Evolutionary conservation across 768 basidiomycete genomes (phyloP).

Genomic region (Kwoniella mangroviensis): DNA sequence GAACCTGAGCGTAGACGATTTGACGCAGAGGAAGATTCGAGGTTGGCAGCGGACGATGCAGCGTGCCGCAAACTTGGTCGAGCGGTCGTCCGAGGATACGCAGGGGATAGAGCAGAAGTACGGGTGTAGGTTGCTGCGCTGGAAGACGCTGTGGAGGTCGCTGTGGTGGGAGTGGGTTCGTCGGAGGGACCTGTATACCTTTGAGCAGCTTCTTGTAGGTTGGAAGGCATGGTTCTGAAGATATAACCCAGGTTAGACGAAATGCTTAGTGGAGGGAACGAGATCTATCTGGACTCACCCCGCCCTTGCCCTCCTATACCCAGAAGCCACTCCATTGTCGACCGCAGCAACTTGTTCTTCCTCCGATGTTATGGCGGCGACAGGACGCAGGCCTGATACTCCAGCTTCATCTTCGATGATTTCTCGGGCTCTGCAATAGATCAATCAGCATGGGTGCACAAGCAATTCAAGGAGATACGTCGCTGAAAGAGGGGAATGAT

Average conservation of each 20-base stretch:
- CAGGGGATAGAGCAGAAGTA: slow-evolving; percentile 62
- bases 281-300: slow-evolving; percentile 60
- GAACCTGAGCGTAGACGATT: slow-evolving; percentile 92
- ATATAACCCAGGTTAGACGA: background rate
- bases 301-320: slow-evolving; percentile 92
- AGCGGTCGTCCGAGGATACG: slow-evolving; percentile 41
- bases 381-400: slow-evolving; percentile 81
- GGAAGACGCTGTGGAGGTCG: slow-evolving; percentile 57
- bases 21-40: slow-evolving; percentile 40
- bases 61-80: slow-evolving; percentile 53
- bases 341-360: slow-evolving; percentile 54
- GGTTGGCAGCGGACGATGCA: slow-evolving; percentile 48
- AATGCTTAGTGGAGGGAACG: background rate
- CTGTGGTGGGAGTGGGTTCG: slow-evolving; percentile 61
- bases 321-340: slow-evolving; percentile 63
- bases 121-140: slow-evolving; percentile 49
- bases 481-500: background rate
- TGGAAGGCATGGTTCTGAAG: slow-evolving; percentile 81
- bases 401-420: slow-evolving; percentile 75
- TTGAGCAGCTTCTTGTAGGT: slow-evolving; percentile 84
- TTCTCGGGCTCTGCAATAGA: slow-evolving; percentile 73
- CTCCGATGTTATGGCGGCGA: background rate
- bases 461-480: too few relatives aligned
- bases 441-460: background rate
- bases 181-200: slow-evolving; percentile 72